A percentile compares a stretch with the other conserved stretches of the same genome.
Conservation (phyloP, 495 filamentous ascomycete genomes). For the Tuber aestivum region DNA sequence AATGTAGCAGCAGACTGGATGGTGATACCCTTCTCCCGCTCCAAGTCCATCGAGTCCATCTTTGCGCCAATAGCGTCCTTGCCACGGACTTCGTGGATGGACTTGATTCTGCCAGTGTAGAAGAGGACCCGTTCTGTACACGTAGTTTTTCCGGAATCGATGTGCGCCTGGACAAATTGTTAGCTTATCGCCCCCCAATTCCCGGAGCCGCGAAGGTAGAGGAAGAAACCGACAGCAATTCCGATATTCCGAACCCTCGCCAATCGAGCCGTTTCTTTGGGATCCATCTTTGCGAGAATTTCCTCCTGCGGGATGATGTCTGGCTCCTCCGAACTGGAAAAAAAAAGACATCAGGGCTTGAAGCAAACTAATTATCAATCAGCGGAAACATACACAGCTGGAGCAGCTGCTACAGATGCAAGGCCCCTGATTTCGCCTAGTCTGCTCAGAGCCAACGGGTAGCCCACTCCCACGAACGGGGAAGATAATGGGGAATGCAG, state of each 20-base stretch:
- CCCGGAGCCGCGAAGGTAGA: neutral
- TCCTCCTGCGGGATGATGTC: slow-evolving; percentile 34
- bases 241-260: slow-evolving; percentile 88
- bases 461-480: slow-evolving; percentile 16
- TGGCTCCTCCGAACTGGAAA: slow-evolving; percentile 12
- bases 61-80: slow-evolving; percentile 95
- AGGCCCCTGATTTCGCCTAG: slow-evolving; percentile 16
- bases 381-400: slow-evolving; percentile 20
- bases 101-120: slow-evolving; percentile 94
- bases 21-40: slow-evolving; percentile 97
- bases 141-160: slow-evolving; percentile 98
- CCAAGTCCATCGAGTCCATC: slow-evolving; percentile 99
- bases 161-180: slow-evolving; percentile 66
- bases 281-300: slow-evolving; percentile 67
- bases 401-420: slow-evolving; percentile 22
- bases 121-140: slow-evolving; percentile 95
- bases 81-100: slow-evolving; percentile 95
- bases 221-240: slow-evolving; percentile 67
- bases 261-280: slow-evolving; percentile 68
- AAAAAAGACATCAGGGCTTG: slow-evolving; percentile 9
- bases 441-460: slow-evolving; percentile 17
- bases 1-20: slow-evolving; percentile 98
- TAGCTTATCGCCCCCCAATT: slow-evolving; percentile 30
- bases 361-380: neutral
- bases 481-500: slow-evolving; percentile 16